These are phyloP conservation scores for Acer saccharum DNA, from an alignment of 345 rosid species.

Conservation along the genomic window DNA sequence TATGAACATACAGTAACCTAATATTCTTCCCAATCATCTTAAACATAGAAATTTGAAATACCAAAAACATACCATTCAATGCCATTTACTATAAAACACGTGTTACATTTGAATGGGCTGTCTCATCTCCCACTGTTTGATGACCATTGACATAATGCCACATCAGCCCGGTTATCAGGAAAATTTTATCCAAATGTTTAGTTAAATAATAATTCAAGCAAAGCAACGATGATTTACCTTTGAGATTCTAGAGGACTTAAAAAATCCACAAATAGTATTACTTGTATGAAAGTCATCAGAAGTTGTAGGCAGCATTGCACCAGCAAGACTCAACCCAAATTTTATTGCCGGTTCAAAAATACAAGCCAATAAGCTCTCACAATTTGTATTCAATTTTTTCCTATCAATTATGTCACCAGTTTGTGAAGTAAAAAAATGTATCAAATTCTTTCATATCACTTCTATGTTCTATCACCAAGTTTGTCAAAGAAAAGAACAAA, in stretches of 20 bases:
- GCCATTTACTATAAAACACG: slow-evolving; percentile 82
- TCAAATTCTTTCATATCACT: no score
- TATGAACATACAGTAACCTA: slow-evolving; percentile 1
- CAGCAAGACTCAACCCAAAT: slow-evolving; percentile 4
- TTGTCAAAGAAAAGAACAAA: no score
- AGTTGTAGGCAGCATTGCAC: slow-evolving; percentile 16
- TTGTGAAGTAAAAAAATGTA: no score
- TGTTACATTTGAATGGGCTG: slow-evolving; percentile 41
- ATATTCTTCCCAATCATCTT: neutral
- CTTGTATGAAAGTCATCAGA: slow-evolving; percentile 22
- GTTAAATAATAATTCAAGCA: neutral
- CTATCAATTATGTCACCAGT: no score
- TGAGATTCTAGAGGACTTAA: slow-evolving; percentile 54
- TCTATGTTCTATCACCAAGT: no score
- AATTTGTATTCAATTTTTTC: no score
- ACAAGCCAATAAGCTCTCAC: slow-evolving; percentile 26
- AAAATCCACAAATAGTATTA: slow-evolving; percentile 62
- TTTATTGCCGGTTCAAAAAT: slow-evolving; percentile 13
- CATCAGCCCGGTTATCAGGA: slow-evolving; percentile 66
- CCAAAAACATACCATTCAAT: slow-evolving; percentile 64
- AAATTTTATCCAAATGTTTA: slow-evolving; percentile 4
- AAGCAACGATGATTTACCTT: slow-evolving; percentile 42
- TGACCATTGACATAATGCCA: no score
- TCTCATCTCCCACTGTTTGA: no score
- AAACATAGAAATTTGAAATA: neutral